Evolutionary conservation across 75 land plant genomes (phyloP), one percentile per base, ranked within the genome.

Genomic region (Sequoiadendron giganteum): DNA sequence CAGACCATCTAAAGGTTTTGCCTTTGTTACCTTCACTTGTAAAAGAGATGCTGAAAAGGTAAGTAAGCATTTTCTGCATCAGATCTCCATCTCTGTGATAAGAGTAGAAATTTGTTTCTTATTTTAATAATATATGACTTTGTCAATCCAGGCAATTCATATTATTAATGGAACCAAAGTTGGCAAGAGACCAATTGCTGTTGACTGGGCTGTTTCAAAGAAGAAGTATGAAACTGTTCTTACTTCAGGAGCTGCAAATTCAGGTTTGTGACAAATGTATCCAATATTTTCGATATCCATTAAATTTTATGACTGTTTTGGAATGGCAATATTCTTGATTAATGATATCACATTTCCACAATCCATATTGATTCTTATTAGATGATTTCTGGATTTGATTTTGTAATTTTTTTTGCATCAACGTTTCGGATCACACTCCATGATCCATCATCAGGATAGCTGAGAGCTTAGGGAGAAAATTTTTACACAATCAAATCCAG

Each of bases 201-300:
- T 98, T 88, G 99, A 98, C 68, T 98, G 99, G 99, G 96, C 99
- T 83, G 92, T 98, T 89, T 91, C 95, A 65, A 97, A 96, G 89
- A 95, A 91, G 82, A 70, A 90, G 43, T 98, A 94, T 89, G 90
- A 92, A 77, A 85, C 84, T 90, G 92, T 90, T 77, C 34, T 88
- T n/a, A 89, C 70, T 85, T 80, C 91, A 86, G 88, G 40, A 76
- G 77, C 87, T 84, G 68, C 87, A 91, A 90, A 86, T 72, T 65
- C 86, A 65, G 61, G 58, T 70, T 15, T n/a, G 54, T n/a, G 84
- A 82, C 16, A 28, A 19, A 45, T 16, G 3, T 82, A 7, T 47
- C 10, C 48, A 32, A 47, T 39, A 39, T 45, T 82, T 32, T 28
- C 6, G 25, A 82, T 47, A n/a, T 82, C 48, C 34, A 28, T 82